phyloP scores from a whole-genome alignment of 2,329 filamentous ascomycete species.

The Ophiostoma sp. region DNA sequence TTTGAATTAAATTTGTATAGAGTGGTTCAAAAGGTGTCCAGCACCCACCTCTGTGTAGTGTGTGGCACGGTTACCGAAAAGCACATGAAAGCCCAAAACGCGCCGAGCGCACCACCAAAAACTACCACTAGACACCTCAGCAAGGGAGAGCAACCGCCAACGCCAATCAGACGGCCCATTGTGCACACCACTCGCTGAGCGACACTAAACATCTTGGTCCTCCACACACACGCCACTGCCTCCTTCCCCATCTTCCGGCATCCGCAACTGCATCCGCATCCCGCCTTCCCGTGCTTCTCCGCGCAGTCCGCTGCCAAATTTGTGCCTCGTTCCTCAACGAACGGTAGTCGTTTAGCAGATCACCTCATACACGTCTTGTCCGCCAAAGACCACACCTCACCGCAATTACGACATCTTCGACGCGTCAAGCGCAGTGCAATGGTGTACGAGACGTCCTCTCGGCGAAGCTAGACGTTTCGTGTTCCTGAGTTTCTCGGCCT shows the following conservation, averaged over 20 bases:
- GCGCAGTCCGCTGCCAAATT: not conserved
- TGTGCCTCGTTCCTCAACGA: slow-evolving; percentile 15
- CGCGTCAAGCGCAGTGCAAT: not conserved
- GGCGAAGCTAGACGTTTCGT: not conserved
- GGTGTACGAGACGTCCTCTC: not conserved
- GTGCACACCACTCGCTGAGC: slow-evolving; percentile 7
- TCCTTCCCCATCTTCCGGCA: not conserved
- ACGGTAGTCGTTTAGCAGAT: not conserved
- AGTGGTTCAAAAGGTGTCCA: too few species aligned
- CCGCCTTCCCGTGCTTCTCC: not conserved
- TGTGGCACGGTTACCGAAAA: too few species aligned
- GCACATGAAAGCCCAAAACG: slow-evolving; percentile 1
- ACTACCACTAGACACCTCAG: not conserved
- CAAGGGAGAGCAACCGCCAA: not conserved
- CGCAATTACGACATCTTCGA: not conserved
- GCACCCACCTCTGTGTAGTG: too few species aligned
- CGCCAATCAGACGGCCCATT: slow-evolving; percentile 24
- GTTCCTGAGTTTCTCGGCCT: not conserved
- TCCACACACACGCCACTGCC: not conserved
- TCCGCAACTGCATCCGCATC: slow-evolving; percentile 1
- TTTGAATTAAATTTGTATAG: too few species aligned
- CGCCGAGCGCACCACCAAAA: not conserved
- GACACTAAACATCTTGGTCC: not conserved
- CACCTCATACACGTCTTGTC: not conserved
- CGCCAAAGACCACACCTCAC: not conserved